These are phyloP conservation scores for Suillus ampliporus DNA, from an alignment of 768 basidiomycete species.

Conservation along the genomic window DNA sequence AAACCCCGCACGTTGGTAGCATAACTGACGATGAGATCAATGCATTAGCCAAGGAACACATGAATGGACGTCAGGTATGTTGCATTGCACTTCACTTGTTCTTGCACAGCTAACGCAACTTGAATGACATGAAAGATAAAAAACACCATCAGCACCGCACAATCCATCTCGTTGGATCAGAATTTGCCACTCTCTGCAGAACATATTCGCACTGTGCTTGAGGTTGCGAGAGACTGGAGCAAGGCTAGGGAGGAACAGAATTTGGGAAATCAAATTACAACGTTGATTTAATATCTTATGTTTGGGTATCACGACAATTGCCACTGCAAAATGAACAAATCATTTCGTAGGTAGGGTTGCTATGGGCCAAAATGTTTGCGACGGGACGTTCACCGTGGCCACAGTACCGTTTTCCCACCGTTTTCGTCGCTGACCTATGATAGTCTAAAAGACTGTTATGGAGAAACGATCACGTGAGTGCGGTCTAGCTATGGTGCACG, in stretches of 20 bases:
- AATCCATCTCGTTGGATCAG: background rate
- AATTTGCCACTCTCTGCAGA: background rate
- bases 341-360: no score
- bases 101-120: background rate
- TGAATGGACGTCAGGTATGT: conserved; percentile 4
- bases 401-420: no score
- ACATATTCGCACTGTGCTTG: background rate
- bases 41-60: background rate
- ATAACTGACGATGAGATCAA: background rate
- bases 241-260: background rate
- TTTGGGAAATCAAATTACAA: background rate
- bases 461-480: no score
- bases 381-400: no score
- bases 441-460: no score
- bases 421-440: no score
- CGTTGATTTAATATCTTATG: background rate
- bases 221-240: background rate
- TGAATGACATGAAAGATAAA: background rate
- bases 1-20: background rate
- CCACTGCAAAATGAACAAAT: no score
- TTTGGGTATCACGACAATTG: background rate
- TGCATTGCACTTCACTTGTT: background rate
- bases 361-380: no score
- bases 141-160: background rate
- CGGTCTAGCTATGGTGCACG: no score